Base-by-base conservation (phyloP, 805 yeast genomes). In the Wickerhamomyces xylosicus region DNA sequence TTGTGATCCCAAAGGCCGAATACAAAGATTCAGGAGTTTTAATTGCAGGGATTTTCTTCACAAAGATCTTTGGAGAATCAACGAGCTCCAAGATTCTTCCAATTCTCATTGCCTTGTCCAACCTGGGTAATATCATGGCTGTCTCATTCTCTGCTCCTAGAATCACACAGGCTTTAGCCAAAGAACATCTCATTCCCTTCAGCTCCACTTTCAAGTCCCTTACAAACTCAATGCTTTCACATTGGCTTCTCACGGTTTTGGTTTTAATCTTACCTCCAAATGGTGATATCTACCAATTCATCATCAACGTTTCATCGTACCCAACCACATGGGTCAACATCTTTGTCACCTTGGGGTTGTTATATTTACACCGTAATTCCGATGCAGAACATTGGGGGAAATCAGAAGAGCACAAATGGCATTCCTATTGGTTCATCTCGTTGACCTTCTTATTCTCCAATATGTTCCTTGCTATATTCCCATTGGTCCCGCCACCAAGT, bases 121-220 rank as follows among this genome's bases (percentile, higher is more conserved):
- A 77, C 39, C 59, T 78, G 34, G 85, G 85, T 2, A 78, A 77
- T 47, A 77, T 77, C 11, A 58, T 77, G 37, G 84, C 78, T 29
- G 85, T 77, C 3, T 64, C 77, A 5, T 78, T 69, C 50, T 78
- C 83, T 3, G 78, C 73, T 41, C 67, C 78, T 7, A 54, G 75
- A 28, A 79, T 78, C 34, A 74, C 72, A 47, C 73, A 71, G 46
- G 80, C 74, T 45, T 58, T 77, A 35, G 82, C 79, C 2, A 58
- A 54, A 34, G 76, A 72, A 47, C 47, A 61, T 16, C 41, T 68
- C 14, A 49, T 77, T 14, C 85, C 85, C 2, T 72, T 64, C 41
- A 63, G 77, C 2, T 46, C 52, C 1, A 47, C 54, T n/a, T 70
- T 75, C 48, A 60, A 66, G n/a, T 58, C 68, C 19, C 47, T 67